Percentiles rank a stretch among this genome's conserved stretches.
These are phyloP conservation scores for Sugiyamaella novakii DNA, from an alignment of 1,139 yeast genomes.

Conservation along the genomic window DNA sequence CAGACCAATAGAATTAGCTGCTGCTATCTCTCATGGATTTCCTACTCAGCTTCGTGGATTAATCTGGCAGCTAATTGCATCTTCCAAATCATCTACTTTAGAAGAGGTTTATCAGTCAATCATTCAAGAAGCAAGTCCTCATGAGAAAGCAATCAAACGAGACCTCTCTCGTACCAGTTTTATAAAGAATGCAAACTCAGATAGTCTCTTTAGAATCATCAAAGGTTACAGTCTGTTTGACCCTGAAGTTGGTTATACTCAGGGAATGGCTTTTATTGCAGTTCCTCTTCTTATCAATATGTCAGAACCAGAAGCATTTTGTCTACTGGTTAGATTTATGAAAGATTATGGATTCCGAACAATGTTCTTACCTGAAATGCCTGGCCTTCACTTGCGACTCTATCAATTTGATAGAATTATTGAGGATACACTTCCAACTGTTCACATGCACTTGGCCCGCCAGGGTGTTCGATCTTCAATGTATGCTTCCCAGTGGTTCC, in stretches of 20 bases:
- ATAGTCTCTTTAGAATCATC: conserved; percentile 70
- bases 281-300: conserved; percentile 83
- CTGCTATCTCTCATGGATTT: conserved; percentile 70
- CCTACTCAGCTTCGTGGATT: conserved; percentile 86
- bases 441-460: conserved; percentile 73
- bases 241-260: conserved; percentile 94
- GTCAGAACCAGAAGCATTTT: conserved; percentile 82
- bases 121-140: conserved; percentile 57
- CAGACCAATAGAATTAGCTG: conserved; percentile 61
- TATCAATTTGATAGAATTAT: conserved; percentile 87
- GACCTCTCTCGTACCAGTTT: conserved; percentile 86
- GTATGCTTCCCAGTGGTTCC: conserved; percentile 97
- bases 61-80: conserved; percentile 89
- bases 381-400: conserved; percentile 79
- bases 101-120: conserved; percentile 67
- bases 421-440: conserved; percentile 66
- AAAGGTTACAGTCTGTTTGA: conserved; percentile 86
- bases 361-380: conserved; percentile 86
- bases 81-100: conserved; percentile 69
- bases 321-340: conserved; percentile 80
- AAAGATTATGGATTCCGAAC: conserved; percentile 76
- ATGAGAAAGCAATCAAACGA: conserved; percentile 75
- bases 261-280: conserved; percentile 92
- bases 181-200: conserved; percentile 54
- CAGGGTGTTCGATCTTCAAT: conserved; percentile 88